These are phyloP conservation scores for Huntiella moniliformis DNA, from an alignment of 2,329 filamentous ascomycete genomes.

Conservation along the genomic window DNA sequence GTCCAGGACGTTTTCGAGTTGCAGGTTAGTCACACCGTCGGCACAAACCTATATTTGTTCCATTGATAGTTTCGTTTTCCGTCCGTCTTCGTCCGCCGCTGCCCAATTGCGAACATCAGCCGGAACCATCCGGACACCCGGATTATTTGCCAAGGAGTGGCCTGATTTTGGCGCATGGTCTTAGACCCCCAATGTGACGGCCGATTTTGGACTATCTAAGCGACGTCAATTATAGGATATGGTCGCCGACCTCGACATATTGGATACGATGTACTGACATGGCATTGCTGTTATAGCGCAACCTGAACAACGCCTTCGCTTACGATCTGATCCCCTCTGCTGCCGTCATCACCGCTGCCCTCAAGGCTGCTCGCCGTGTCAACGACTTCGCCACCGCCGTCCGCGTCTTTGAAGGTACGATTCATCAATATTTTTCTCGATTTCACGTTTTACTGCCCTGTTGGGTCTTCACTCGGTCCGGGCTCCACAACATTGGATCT, in stretches of 20 bases:
- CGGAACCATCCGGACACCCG: conserved; percentile 9
- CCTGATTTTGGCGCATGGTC: conserved; percentile 12
- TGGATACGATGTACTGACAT: background rate
- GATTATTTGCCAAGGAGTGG: conserved; percentile 11
- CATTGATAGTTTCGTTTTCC: background rate
- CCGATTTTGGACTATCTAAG: too few relatives aligned
- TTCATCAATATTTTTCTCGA: background rate
- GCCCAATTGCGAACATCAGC: background rate
- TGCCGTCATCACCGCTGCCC: conserved; percentile 73
- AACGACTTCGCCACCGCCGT: conserved; percentile 98
- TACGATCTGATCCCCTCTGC: conserved; percentile 98
- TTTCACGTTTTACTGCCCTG: background rate
- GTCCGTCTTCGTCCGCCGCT: background rate
- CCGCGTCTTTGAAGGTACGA: conserved; percentile 90
- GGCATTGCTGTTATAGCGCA: conserved; percentile 36
- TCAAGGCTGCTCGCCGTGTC: conserved; percentile 85
- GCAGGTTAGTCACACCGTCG: conserved; percentile 46
- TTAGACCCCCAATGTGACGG: too few relatives aligned
- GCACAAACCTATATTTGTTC: background rate
- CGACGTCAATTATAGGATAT: too few relatives aligned
- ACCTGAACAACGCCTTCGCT: conserved; percentile 98
- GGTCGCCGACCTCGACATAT: background rate
- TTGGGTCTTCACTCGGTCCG: background rate
- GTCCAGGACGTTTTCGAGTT: conserved; percentile 99
- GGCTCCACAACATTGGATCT: background rate